phyloP scores from a whole-genome alignment of 2,329 filamentous ascomycete species.

The Conoideocrella luteorostrata region DNA sequence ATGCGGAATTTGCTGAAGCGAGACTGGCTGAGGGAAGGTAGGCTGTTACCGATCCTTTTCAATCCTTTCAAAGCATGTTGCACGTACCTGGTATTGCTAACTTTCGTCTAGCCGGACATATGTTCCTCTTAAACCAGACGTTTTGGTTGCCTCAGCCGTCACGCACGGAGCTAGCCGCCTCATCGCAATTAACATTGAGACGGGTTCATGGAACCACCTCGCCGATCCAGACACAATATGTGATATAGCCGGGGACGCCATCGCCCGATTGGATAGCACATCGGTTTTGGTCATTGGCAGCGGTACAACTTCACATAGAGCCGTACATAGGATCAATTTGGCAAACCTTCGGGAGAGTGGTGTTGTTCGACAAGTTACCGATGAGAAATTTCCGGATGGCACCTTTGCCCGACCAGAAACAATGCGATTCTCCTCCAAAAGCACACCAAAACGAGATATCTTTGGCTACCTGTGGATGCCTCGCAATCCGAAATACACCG shows the following conservation, averaged over 20 bases:
- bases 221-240: constrained; percentile 22
- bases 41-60: too few relatives aligned
- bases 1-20: constrained; percentile 33
- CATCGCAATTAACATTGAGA: constrained; percentile 31
- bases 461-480: constrained; percentile 45
- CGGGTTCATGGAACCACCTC: constrained; percentile 22
- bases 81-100: too few relatives aligned
- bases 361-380: constrained; percentile 27
- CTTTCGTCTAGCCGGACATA: constrained; percentile 29
- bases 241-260: constrained; percentile 26
- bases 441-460: too few relatives aligned
- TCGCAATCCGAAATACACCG: constrained; percentile 36
- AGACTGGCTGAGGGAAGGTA: constrained; percentile 25
- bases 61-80: too few relatives aligned
- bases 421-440: too few relatives aligned
- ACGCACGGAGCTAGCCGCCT: constrained; percentile 27
- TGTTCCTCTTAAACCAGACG: constrained; percentile 26
- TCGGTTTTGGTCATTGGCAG: constrained; percentile 32
- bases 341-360: constrained; percentile 16
- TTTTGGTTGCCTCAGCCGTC: constrained; percentile 27
- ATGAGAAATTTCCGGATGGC: constrained; percentile 21
- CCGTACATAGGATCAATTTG: constrained; percentile 30
- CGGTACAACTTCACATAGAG: constrained; percentile 22
- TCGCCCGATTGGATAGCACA: constrained; percentile 27
- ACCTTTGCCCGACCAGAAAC: too few relatives aligned